These are phyloP conservation scores for Colletotrichum godetiae DNA, from an alignment of 2,329 filamentous ascomycete genomes.

Conservation along the genomic window DNA sequence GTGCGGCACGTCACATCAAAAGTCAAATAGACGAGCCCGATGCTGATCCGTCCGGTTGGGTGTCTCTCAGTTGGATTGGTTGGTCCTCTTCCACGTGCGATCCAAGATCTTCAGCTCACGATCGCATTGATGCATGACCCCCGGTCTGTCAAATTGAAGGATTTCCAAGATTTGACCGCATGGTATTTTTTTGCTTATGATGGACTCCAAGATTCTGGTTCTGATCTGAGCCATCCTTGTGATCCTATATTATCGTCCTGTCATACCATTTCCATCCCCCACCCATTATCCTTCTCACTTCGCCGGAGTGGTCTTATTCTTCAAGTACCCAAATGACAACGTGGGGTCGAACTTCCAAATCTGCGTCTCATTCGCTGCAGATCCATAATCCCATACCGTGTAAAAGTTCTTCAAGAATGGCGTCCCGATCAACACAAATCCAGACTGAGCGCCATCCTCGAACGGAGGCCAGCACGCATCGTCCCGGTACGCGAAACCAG, in stretches of 20 bases:
- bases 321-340: conserved; percentile 41
- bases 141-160: neutral
- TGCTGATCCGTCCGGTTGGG: neutral
- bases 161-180: neutral
- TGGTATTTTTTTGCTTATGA: neutral
- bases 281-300: too few species aligned
- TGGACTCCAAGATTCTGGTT: neutral
- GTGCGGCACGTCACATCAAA: conserved; percentile 14
- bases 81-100: conserved; percentile 18
- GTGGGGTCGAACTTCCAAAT: conserved; percentile 23
- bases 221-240: neutral
- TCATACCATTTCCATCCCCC: neutral
- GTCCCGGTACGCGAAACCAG: conserved; percentile 46
- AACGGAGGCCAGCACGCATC: conserved; percentile 51
- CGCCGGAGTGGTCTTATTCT: conserved; percentile 12
- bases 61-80: neutral
- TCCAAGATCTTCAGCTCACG: conserved; percentile 7
- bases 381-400: conserved; percentile 47
- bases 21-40: conserved; percentile 3
- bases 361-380: conserved; percentile 14
- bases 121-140: conserved; percentile 4
- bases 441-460: conserved; percentile 35
- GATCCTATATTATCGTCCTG: neutral
- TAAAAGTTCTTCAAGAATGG: conserved; percentile 46
- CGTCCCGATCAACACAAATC: conserved; percentile 45